A percentile compares a stretch with the other conserved stretches of the same genome.
These are phyloP conservation scores for Phanerodontia chrysosporium DNA, from an alignment of 768 basidiomycete genomes.

Conservation along the genomic window DNA sequence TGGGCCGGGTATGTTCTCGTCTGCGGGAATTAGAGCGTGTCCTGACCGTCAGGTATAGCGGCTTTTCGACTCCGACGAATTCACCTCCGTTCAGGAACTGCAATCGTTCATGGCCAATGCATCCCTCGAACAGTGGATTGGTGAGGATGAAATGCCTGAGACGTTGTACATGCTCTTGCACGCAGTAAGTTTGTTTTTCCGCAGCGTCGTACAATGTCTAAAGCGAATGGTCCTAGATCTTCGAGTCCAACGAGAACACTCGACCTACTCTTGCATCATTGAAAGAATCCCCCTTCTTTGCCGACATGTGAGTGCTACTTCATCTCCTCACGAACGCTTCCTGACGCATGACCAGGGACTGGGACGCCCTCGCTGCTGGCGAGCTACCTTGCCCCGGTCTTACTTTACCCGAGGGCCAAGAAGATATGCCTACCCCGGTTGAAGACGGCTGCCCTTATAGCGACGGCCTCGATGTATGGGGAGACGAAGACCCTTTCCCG, in stretches of 20 bases:
- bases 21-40: neutral
- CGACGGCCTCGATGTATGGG: neutral
- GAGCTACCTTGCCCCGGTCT: neutral
- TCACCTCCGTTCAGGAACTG: neutral
- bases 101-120: neutral
- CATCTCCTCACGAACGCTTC: neutral
- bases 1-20: conserved; percentile 1
- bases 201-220: neutral
- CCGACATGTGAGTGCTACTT: neutral
- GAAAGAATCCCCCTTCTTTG: neutral
- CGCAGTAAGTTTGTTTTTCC: neutral
- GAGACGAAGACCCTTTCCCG: neutral
- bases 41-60: neutral
- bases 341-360: neutral
- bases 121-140: neutral
- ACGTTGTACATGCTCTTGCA: neutral
- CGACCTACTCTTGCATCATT: neutral
- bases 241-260: neutral
- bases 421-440: neutral
- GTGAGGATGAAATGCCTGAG: neutral
- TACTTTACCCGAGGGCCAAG: neutral
- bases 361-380: neutral
- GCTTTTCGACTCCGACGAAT: neutral
- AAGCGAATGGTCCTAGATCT: neutral
- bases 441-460: neutral